Base-by-base conservation (phyloP, 352 stramenopile species). In the Pythium sukuiense region DNA sequence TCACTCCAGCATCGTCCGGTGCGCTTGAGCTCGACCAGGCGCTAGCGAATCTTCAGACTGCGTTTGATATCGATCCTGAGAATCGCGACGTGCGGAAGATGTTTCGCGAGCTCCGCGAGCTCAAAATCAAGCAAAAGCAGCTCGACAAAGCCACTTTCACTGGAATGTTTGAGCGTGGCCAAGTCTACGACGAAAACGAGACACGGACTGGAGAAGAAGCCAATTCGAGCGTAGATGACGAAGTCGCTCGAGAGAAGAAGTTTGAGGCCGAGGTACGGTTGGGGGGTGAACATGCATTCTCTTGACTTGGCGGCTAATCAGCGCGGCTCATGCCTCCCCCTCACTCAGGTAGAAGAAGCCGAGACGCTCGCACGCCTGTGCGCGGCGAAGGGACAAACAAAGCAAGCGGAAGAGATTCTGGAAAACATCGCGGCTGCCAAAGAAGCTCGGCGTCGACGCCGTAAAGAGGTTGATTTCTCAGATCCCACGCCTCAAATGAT, bases 71-170 rank as follows among this genome's bases (percentile, higher is more conserved):
- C 14, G 83, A 93, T 56, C 69, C 79, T 6, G 68, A 74, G 27
- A 90, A 91, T 53, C 76, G 79, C 37, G 79, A 81, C 18, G 80
- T 92, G 8, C 73, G 76, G 1, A 91, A 88, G 56, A 67, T 93
- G 3, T 80, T 90, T 24, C 83, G 80, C 13, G 79, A 89, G 53
- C 64, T 94, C 2, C 83, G 85, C 50, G 81, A 92, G 30, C 83
- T 92, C 54, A 72, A 83, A 16, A 67, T 70, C 1, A 83, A 81
- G 27, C 87, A 95, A 63, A 81, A 76, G 18, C 61, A 83, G 37
- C 64, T 91, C 18, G 87, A 95, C 53, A 81, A 82, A 55, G 71
- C 80, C 11, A 95, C 87, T 5, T 95, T 95, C 67, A 91, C 72
- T 12, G 87, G 85, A 16, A 93, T 95, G 87, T 95, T 94, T 43